These are phyloP conservation scores for Beauveria australis DNA, from an alignment of 2,329 filamentous ascomycete genomes.

Conservation along the genomic window DNA sequence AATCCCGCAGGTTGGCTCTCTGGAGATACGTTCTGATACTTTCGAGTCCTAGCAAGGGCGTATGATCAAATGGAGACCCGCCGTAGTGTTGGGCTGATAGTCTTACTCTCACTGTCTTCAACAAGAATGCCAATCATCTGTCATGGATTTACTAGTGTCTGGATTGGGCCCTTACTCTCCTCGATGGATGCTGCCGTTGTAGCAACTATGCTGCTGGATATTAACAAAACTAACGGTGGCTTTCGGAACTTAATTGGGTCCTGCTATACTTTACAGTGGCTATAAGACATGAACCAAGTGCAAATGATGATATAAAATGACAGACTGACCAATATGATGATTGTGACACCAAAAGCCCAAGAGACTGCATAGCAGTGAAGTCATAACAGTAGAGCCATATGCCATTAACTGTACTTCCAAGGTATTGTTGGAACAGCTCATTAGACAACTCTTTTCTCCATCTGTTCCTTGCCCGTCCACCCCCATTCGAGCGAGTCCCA, in stretches of 20 bases:
- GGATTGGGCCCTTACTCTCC: not conserved
- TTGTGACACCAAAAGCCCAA: too few relatives aligned
- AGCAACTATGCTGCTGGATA: not conserved
- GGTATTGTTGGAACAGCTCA: too few relatives aligned
- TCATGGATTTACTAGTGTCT: not conserved
- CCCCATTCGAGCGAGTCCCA: too few relatives aligned
- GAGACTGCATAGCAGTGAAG: too few relatives aligned
- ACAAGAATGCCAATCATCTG: not conserved
- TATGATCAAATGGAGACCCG: not conserved
- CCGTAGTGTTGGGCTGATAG: not conserved
- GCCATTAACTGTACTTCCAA: too few relatives aligned
- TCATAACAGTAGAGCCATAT: too few relatives aligned
- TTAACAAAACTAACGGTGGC: not conserved
- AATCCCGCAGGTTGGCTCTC: not conserved
- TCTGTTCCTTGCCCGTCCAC: too few relatives aligned
- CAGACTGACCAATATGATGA: not conserved
- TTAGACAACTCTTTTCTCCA: too few relatives aligned
- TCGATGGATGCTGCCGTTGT: constrained; percentile 1
- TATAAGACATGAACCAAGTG: constrained; percentile 5
- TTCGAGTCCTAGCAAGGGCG: not conserved
- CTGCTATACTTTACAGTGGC: not conserved
- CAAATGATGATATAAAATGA: constrained; percentile 19
- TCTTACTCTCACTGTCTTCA: not conserved
- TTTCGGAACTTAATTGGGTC: not conserved
- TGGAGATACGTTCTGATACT: too few relatives aligned